phyloP scores from a whole-genome alignment of 768 basidiomycete species.

The Royoungia palumana region DNA sequence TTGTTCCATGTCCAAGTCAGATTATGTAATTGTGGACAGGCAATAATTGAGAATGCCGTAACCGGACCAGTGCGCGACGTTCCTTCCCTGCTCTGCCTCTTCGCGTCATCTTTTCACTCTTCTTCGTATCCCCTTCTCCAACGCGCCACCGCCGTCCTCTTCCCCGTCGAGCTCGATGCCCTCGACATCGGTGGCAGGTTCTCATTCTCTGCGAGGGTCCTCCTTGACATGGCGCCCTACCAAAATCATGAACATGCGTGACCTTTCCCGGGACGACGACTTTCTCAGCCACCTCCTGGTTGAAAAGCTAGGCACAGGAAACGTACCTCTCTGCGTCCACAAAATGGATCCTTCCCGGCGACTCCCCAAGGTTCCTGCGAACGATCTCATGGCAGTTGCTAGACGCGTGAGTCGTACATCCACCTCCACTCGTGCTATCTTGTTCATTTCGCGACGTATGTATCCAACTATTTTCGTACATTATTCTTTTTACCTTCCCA shows the following conservation, averaged over 20 bases:
- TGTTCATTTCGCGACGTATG: conserved; percentile 22
- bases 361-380: conserved; percentile 70
- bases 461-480: conserved; percentile 21
- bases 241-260: conserved; percentile 87
- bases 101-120: conserved; percentile 31
- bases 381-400: conserved; percentile 66
- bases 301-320: conserved; percentile 81
- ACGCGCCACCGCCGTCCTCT: conserved; percentile 25
- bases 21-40: conserved; percentile 20
- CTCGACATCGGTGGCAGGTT: conserved; percentile 25
- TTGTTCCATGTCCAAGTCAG: conserved; percentile 1
- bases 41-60: conserved; percentile 25
- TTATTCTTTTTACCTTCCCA: conserved; percentile 28
- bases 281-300: conserved; percentile 87
- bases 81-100: conserved; percentile 28
- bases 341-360: conserved; percentile 82
- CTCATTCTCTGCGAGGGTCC: conserved; percentile 21
- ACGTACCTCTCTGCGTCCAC: conserved; percentile 79
- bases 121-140: conserved; percentile 5
- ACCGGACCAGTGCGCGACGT: conserved; percentile 28
- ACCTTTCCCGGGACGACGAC: conserved; percentile 88
- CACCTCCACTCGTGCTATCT: conserved; percentile 25
- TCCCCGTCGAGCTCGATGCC: conserved; percentile 32
- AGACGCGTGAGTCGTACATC: conserved; percentile 60
- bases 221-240: conserved; percentile 69